Base-by-base conservation (phyloP, 495 filamentous ascomycete genomes). In the Extremus antarcticus region DNA sequence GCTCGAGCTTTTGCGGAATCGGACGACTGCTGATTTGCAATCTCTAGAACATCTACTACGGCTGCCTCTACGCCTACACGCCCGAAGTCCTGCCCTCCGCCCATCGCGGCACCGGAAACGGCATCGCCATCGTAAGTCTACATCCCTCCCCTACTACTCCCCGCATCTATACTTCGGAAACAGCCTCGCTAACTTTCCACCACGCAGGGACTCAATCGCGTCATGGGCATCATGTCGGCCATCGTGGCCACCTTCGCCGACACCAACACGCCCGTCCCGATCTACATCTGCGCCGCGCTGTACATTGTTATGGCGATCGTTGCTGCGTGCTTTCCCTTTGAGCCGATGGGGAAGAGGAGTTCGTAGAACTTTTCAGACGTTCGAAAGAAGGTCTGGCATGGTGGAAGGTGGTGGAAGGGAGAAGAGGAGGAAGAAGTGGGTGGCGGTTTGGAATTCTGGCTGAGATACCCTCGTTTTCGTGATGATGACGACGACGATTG, bases 211-310 rank as follows among this genome's bases (percentile, higher is more conserved):
- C 75, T 78, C 25, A 87, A 87, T 63, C 76, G 85, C 16, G 66
- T 87, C 57, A 86, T 86, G 82, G 84, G 84, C 13, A 87, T 87
- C 51, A 50, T 88, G 50, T 79, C 76, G 20, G 83, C 84, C 1
- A 70, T 88, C 24, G 76, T 88, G 20, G 83, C 76, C 0, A 76
- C 19, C 4, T 61, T 53, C 54, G 58, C 58, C 54, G 58, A 71
- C 50, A 83, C 82, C 0, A 65, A 53, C 0, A 86, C 81, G 0
- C 68, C 75, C 0, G 82, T 78, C 2, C 85, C 85, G 0, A 81
- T 88, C 19, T 88, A 76, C 55, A 74, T 87, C 39, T 87, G 83
- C 55, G 84, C 81, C 0, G 80, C 76, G 10, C 70, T 88, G 0
- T 85, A 81, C 51, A 72, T 80, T 17, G 76, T 76, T 2, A 84